These are phyloP conservation scores for Areca catechu DNA, from an alignment of 176 grass and related monocot species.

Conservation along the genomic window DNA sequence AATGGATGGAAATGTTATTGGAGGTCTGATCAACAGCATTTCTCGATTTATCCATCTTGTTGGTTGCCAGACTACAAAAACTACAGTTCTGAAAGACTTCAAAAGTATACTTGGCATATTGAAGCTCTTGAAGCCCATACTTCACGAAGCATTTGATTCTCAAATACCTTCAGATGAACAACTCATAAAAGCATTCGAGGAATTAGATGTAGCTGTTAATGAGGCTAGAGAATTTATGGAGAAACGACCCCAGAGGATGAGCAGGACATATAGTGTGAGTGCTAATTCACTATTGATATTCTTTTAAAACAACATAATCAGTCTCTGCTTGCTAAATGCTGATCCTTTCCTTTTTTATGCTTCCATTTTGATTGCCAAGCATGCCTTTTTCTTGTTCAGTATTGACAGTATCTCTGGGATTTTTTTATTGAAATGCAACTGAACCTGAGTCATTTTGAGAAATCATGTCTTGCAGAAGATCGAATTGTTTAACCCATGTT, in stretches of 20 bases:
- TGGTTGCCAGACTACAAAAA: constrained; percentile 32
- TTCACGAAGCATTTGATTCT: constrained; percentile 34
- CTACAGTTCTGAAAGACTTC: constrained; percentile 23
- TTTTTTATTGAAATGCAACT: too few species aligned
- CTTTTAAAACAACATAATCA: not conserved
- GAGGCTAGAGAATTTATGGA: constrained; percentile 36
- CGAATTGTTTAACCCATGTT: too few species aligned
- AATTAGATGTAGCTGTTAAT: constrained; percentile 32
- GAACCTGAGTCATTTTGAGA: too few species aligned
- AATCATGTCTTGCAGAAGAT: too few species aligned
- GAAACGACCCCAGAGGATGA: constrained; percentile 23
- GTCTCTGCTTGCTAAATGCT: constrained; percentile 2
- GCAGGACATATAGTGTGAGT: constrained; percentile 35
- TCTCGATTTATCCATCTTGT: constrained; percentile 42
- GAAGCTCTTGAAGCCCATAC: constrained; percentile 33
- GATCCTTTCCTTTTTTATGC: too few species aligned
- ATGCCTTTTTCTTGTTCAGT: too few species aligned
- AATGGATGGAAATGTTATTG: constrained; percentile 27
- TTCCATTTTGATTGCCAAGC: too few species aligned
- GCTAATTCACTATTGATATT: not conserved
- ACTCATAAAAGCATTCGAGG: constrained; percentile 25
- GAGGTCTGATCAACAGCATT: constrained; percentile 33
- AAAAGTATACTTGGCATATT: constrained; percentile 32
- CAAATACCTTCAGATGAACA: constrained; percentile 18
- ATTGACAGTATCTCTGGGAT: too few species aligned